These are phyloP conservation scores for Lactarius sanguifluus DNA, from an alignment of 768 basidiomycete species.

Conservation along the genomic window DNA sequence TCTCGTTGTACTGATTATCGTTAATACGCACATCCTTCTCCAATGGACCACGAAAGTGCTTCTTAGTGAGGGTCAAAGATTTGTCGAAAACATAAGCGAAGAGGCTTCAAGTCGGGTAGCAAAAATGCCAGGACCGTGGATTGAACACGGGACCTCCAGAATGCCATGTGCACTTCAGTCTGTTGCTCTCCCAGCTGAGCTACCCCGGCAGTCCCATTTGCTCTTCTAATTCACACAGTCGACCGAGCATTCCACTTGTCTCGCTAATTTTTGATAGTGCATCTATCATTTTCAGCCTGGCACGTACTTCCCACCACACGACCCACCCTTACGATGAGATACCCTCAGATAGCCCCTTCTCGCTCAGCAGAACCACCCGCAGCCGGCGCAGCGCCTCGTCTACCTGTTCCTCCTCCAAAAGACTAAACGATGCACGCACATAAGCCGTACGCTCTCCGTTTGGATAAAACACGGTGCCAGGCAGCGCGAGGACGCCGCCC, in stretches of 20 bases:
- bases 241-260: background rate
- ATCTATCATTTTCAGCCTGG: no score
- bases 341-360: constrained; percentile 4
- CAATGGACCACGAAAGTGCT: background rate
- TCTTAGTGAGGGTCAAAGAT: background rate
- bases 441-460: constrained; percentile 66
- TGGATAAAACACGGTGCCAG: constrained; percentile 81
- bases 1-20: background rate
- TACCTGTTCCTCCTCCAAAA: constrained; percentile 62
- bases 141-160: constrained; percentile 81
- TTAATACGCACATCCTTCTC: background rate
- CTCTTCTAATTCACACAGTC: background rate
- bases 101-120: no score
- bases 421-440: constrained; percentile 81
- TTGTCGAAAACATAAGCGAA: background rate
- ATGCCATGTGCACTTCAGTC: constrained; percentile 34
- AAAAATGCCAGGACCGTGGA: constrained; percentile 67
- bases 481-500: constrained; percentile 85
- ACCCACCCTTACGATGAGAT: background rate
- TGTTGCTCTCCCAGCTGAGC: constrained; percentile 38
- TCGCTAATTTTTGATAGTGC: no score
- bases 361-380: constrained; percentile 32
- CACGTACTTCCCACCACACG: background rate
- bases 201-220: constrained; percentile 30
- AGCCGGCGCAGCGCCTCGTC: constrained; percentile 72